Base-by-base conservation (phyloP, 164 flowering plant species). In the Magnolia sinica region DNA sequence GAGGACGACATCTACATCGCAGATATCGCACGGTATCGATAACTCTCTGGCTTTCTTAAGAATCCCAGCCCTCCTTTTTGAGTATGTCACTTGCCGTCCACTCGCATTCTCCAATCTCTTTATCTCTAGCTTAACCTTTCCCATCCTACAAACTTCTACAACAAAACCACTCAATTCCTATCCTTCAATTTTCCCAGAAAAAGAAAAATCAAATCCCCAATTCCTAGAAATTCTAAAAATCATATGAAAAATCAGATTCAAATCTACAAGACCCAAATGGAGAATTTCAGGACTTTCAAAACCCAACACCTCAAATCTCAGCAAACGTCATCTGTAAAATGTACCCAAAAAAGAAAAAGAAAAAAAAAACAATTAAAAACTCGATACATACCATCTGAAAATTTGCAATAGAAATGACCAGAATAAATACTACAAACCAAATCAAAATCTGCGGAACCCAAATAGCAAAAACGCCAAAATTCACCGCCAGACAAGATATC, bases 71-170 rank as follows among this genome's bases (percentile, higher is more conserved):
- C 87, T 88, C 68, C 98, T 81, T 80, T 94, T 94, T 1, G 94
- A 89, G 76, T 88, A 95, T 3, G 98, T 95, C 55, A 90, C 90
- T 76, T 91, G 92, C 52, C 97, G 84, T 55, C 85, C 88, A 77
- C 86, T 90, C 24, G 81, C 78, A 80, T 83, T 92, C 83, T 94
- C 98, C 70, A 94, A 83, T 79, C 89, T 90, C 90, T 90, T 92
- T 68, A 94, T 94, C 85, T 90, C 91, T 77, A 94, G 81, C 83
- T 92, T 94, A 59, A 94, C 97, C 88, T 96, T 88, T 78, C 98
- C 97, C 98, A 94, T 94, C 85, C 37, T 70, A 58, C 27, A 29
- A 67, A 27, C 18, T 55, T 64, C 5, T 37, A 2, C 13, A 22
- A 24, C 11, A 22, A 52, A 31, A 70, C 45, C 72, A 52, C 29